phyloP scores from a whole-genome alignment of 139 green algal genomes.

The Diplosphaera chodatii region DNA sequence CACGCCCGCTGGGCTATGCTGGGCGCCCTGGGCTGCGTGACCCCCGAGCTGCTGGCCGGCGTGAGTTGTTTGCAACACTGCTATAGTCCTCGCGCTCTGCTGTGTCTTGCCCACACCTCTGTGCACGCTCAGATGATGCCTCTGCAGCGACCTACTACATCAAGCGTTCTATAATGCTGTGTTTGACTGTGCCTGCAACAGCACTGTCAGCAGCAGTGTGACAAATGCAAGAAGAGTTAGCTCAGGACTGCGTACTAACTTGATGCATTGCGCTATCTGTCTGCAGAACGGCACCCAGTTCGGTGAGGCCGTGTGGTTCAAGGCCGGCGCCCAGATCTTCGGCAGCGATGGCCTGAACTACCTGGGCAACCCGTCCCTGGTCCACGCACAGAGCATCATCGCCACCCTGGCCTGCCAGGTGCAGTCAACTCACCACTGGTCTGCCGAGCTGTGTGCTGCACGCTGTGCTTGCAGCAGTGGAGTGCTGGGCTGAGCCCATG shows the following conservation, averaged over 20 bases:
- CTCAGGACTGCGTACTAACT: too few relatives aligned
- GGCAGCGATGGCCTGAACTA: slow-evolving; percentile 71
- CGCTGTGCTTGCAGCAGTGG: too few relatives aligned
- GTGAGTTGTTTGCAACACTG: too few relatives aligned
- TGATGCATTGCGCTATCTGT: not conserved
- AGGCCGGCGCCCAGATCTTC: slow-evolving; percentile 83
- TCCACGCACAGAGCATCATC: slow-evolving; percentile 92
- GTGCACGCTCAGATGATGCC: not conserved
- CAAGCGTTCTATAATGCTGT: not conserved
- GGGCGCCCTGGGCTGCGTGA: slow-evolving; percentile 54
- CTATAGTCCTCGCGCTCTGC: not conserved
- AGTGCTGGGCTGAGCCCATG: too few relatives aligned
- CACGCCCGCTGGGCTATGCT: slow-evolving; percentile 85
- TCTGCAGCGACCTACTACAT: not conserved
- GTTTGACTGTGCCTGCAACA: not conserved
- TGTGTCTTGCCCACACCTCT: not conserved
- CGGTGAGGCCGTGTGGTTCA: slow-evolving; percentile 87
- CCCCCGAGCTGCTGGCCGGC: slow-evolving; percentile 19
- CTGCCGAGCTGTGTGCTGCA: too few relatives aligned
- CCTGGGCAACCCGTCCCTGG: slow-evolving; percentile 70
- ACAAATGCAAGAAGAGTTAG: too few relatives aligned
- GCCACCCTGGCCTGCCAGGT: slow-evolving; percentile 83
- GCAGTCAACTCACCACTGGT: not conserved
- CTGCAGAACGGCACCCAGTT: slow-evolving; percentile 28
- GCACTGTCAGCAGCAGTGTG: not conserved